Conservation (phyloP, 2,329 filamentous ascomycete species). For the Ceratocystis smalleyi region DNA sequence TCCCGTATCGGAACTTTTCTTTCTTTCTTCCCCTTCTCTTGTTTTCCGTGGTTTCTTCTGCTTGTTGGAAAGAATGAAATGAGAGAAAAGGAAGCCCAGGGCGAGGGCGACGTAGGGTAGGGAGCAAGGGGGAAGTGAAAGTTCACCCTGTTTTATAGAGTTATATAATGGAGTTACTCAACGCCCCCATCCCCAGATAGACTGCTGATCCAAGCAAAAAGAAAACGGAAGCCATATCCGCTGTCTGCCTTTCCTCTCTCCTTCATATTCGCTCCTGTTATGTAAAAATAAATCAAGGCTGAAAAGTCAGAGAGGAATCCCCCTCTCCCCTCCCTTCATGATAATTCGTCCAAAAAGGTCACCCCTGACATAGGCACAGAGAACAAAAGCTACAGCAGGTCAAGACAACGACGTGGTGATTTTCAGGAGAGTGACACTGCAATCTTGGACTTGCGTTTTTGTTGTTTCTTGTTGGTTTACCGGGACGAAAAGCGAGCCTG, state of each 20-base stretch:
- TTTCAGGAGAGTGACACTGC: conserved; percentile 3
- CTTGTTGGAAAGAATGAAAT: background rate
- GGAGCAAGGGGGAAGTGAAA: background rate
- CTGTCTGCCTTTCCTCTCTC: background rate
- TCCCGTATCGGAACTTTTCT: background rate
- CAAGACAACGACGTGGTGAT: background rate
- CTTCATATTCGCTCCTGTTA: background rate
- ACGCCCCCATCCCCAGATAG: background rate
- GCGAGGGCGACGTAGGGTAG: no score
- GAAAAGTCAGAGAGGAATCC: background rate
- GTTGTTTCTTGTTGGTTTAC: background rate
- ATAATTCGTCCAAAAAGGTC: background rate
- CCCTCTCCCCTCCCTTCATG: background rate
- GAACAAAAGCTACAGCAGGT: background rate
- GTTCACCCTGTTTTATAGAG: background rate
- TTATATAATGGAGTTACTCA: background rate
- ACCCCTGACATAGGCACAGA: background rate
- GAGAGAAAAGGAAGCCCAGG: background rate
- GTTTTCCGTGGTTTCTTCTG: background rate
- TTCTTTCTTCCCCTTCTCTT: background rate
- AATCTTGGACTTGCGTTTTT: background rate
- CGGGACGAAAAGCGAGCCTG: background rate
- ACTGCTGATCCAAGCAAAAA: background rate
- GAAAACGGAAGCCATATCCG: background rate
- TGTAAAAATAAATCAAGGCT: background rate